These are phyloP conservation scores for Parasarocladium wereldwijsianum DNA, from an alignment of 2,329 filamentous ascomycete genomes.

Conservation along the genomic window DNA sequence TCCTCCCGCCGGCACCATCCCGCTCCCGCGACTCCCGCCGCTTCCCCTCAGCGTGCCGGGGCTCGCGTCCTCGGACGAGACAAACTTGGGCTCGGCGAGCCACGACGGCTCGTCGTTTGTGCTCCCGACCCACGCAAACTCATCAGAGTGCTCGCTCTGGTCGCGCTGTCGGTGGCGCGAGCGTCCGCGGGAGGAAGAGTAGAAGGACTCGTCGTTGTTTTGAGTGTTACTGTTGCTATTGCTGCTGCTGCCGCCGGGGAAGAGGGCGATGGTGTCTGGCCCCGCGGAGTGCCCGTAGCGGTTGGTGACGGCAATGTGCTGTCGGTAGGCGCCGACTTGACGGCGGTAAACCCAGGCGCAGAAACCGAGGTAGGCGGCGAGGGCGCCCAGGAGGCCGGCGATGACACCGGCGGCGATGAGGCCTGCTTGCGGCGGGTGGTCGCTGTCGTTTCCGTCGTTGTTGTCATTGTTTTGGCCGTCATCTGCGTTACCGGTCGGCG, in stretches of 20 bases:
- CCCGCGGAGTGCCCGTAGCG: slow-evolving; percentile 32
- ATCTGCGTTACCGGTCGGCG: slow-evolving; percentile 11
- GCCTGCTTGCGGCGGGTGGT: slow-evolving; percentile 11
- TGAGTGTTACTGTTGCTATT: no score
- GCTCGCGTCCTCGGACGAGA: slow-evolving; percentile 9
- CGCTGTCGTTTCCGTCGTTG: slow-evolving; percentile 14
- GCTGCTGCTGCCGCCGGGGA: slow-evolving; percentile 9
- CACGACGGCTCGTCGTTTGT: slow-evolving; percentile 9
- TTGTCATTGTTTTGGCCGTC: slow-evolving; percentile 17
- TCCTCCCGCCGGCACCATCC: slow-evolving; percentile 6
- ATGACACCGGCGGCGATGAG: slow-evolving; percentile 37
- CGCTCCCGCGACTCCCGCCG: no score
- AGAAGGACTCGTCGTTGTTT: no score
- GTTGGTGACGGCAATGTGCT: slow-evolving; percentile 52
- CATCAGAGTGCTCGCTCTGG: slow-evolving; percentile 7
- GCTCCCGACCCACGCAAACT: slow-evolving; percentile 18
- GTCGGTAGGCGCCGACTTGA: slow-evolving; percentile 54
- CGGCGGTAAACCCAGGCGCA: slow-evolving; percentile 61
- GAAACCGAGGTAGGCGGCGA: slow-evolving; percentile 53
- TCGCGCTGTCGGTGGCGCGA: slow-evolving; percentile 7
- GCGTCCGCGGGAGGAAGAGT: slow-evolving; percentile 9
- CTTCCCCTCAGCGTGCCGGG: slow-evolving; percentile 9
- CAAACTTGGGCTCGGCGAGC: slow-evolving; percentile 15
- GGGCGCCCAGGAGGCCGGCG: slow-evolving; percentile 47
- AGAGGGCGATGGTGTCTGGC: slow-evolving; percentile 11